A percentile compares a stretch with the other conserved stretches of the same genome.
phyloP scores from a whole-genome alignment of 495 filamentous ascomycete genomes.

The Acidiella bohemica region DNA sequence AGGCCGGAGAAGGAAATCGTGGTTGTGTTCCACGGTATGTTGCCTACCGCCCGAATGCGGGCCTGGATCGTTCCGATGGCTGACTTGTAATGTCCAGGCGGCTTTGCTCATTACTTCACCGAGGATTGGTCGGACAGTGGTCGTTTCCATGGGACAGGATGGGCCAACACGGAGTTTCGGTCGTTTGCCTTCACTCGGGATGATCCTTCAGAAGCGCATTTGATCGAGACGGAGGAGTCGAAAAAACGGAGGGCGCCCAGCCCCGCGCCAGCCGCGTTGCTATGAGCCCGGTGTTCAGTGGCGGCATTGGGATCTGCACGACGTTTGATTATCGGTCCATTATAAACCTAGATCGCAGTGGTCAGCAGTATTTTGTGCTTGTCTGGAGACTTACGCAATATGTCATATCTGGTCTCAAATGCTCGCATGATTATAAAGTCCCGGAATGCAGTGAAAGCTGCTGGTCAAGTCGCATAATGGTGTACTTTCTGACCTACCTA shows the following conservation, averaged over 20 bases:
- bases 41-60: neutral
- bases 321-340: too few species aligned
- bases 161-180: conserved; percentile 73
- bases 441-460: too few species aligned
- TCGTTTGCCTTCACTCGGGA: conserved; percentile 46
- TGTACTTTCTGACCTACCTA: too few species aligned
- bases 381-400: too few species aligned
- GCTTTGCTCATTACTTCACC: conserved; percentile 64
- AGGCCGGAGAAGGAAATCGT: conserved; percentile 48
- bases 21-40: conserved; percentile 50
- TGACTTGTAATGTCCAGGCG: conserved; percentile 24
- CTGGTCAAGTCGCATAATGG: too few species aligned
- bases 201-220: conserved; percentile 36
- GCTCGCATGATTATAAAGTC: too few species aligned
- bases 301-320: too few species aligned
- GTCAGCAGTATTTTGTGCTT: too few species aligned
- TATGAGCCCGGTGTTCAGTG: too few species aligned
- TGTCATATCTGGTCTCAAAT: too few species aligned
- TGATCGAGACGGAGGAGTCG: conserved; percentile 48
- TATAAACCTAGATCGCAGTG: too few species aligned
- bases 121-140: conserved; percentile 59
- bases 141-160: conserved; percentile 51
- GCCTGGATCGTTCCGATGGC: neutral
- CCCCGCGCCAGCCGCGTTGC: too few species aligned
- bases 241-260: conserved; percentile 46